Evolutionary conservation across 331 rosid species (phyloP).

Genomic region (Quercus tomentella): DNA sequence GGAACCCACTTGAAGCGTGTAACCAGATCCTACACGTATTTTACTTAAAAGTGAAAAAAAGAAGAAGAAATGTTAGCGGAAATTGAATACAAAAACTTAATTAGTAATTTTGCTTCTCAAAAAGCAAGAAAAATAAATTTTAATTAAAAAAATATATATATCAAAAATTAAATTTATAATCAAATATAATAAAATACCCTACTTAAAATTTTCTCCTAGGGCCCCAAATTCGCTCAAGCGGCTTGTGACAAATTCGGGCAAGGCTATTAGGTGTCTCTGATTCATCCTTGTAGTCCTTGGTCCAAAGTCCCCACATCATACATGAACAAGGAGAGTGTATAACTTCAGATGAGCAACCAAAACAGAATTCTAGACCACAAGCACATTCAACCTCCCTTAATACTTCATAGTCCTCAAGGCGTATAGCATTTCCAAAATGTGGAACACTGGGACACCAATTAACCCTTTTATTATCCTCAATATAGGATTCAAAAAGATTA

Average conservation of each 20-base stretch:
- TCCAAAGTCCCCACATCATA: constrained; percentile 32
- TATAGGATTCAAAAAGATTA: constrained; percentile 37
- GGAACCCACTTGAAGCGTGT: too few species aligned
- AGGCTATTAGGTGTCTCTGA: constrained; percentile 26
- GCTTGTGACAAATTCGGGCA: constrained; percentile 37
- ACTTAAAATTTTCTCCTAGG: constrained; percentile 18
- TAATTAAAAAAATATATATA: too few species aligned
- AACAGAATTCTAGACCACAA: constrained; percentile 34
- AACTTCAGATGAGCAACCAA: constrained; percentile 25
- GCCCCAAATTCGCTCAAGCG: constrained; percentile 32
- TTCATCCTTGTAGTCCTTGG: constrained; percentile 27
- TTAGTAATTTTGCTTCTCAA: too few species aligned
- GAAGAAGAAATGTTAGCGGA: rapidly evolving
- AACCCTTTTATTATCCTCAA: constrained; percentile 36
- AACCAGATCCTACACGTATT: rapidly evolving
- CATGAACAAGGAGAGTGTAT: constrained; percentile 40
- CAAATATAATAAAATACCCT: not conserved
- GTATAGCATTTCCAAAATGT: constrained; percentile 37
- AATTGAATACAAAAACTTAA: too few species aligned
- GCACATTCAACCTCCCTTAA: constrained; percentile 36
- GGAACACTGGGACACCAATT: constrained; percentile 43
- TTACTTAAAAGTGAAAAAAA: too few species aligned
- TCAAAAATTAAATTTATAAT: too few species aligned
- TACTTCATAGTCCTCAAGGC: constrained; percentile 13
- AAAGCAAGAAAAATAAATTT: too few species aligned